Percentiles rank a stretch among this genome's conserved stretches.
Conservation (phyloP, 805 yeast genomes). For the Saturnispora dispora region DNA sequence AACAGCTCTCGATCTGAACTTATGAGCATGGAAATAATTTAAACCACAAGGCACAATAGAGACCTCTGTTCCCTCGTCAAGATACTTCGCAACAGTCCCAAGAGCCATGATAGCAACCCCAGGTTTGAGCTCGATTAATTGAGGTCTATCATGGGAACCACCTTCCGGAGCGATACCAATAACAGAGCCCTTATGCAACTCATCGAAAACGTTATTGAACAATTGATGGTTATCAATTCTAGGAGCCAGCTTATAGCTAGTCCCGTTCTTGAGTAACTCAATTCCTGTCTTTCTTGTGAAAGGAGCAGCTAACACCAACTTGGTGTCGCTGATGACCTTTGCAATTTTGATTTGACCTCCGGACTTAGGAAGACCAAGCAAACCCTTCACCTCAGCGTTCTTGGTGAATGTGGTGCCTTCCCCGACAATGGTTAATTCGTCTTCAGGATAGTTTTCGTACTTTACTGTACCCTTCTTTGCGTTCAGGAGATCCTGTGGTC, state of each 20-base stretch:
- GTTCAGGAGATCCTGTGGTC: conserved; percentile 77
- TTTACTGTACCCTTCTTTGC: conserved; percentile 52
- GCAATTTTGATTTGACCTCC: conserved; percentile 67
- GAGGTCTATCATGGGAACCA: conserved; percentile 96
- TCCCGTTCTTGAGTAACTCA: conserved; percentile 40
- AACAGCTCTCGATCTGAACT: conserved; percentile 90
- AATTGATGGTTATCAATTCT: conserved; percentile 77
- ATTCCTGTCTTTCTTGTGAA: conserved; percentile 46
- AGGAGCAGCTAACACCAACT: conserved; percentile 57
- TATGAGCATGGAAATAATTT: conserved; percentile 94
- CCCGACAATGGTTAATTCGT: conserved; percentile 56
- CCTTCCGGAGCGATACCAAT: conserved; percentile 97
- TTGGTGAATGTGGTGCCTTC: conserved; percentile 54
- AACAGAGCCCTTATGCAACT: conserved; percentile 60
- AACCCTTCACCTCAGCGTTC: conserved; percentile 56
- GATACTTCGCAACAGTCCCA: conserved; percentile 70
- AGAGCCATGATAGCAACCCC: conserved; percentile 98
- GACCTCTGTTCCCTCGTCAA: conserved; percentile 49
- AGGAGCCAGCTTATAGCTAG: conserved; percentile 59
- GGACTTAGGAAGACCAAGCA: conserved; percentile 69
- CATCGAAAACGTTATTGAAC: conserved; percentile 73
- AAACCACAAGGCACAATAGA: conserved; percentile 92
- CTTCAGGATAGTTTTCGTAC: conserved; percentile 37
- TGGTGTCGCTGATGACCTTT: conserved; percentile 62
- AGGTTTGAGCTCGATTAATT: conserved; percentile 83